Evolutionary conservation across 2,329 filamentous ascomycete species (phyloP).

Genomic region (Clonostachys rosea): DNA sequence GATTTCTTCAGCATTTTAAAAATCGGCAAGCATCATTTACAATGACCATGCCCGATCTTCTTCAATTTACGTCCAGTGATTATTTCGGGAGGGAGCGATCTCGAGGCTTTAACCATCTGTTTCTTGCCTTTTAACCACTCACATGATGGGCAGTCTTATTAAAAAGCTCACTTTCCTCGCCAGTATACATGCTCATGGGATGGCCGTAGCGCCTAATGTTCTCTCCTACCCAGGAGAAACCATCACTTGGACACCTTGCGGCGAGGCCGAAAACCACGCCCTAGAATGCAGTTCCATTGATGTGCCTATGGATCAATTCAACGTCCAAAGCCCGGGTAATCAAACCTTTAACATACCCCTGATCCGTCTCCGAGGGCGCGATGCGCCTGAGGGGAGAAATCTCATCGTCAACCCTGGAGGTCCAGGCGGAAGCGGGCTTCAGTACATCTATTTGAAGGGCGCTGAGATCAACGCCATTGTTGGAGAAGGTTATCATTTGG

Average conservation of each 20-base stretch:
- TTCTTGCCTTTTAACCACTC: too few relatives aligned
- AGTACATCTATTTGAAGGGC: constrained; percentile 26
- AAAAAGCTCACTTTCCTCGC: too few relatives aligned
- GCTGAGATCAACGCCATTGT: constrained; percentile 23
- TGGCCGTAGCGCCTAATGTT: too few relatives aligned
- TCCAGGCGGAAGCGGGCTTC: constrained; percentile 36
- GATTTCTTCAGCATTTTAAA: too few relatives aligned
- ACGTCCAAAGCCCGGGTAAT: constrained; percentile 16
- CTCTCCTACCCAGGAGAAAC: constrained; percentile 22
- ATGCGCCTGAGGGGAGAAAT: constrained; percentile 21
- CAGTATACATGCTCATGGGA: too few relatives aligned
- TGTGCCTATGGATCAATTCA: constrained; percentile 42
- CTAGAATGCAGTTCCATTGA: constrained; percentile 35
- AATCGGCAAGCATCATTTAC: too few relatives aligned
- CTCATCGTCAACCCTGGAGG: constrained; percentile 43
- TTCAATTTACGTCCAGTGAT: too few relatives aligned
- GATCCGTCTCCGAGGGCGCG: constrained; percentile 33
- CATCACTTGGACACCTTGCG: constrained; percentile 32
- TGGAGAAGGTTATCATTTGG: constrained; percentile 37
- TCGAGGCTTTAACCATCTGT: too few relatives aligned
- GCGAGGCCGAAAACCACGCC: constrained; percentile 21
- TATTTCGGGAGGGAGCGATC: too few relatives aligned
- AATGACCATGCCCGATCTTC: too few relatives aligned
- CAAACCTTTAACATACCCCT: constrained; percentile 38
- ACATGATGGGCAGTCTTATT: too few relatives aligned